These are phyloP conservation scores for Wallacemonas sp. DNA, from an alignment of 208 protist species.

Conservation along the genomic window DNA sequence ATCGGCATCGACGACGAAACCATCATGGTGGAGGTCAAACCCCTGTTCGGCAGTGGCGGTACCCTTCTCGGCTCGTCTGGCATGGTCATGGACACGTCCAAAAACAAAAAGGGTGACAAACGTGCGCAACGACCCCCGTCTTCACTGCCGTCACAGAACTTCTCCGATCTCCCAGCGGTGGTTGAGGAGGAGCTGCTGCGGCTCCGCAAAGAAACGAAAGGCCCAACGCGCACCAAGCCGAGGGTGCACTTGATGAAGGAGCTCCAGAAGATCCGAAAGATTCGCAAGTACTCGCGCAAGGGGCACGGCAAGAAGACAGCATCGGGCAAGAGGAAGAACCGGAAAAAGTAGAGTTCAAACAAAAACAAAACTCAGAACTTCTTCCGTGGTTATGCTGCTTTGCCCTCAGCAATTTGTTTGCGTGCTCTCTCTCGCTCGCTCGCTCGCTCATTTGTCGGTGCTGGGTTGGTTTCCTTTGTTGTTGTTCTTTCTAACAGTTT, in stretches of 20 bases:
- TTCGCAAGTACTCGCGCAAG: conserved; percentile 84
- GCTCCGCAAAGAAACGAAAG: conserved; percentile 73
- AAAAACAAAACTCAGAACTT: neutral
- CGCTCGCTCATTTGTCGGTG: neutral
- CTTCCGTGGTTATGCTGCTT: neutral
- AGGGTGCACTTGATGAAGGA: conserved; percentile 80
- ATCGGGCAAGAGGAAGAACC: conserved; percentile 84
- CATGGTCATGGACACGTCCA: neutral
- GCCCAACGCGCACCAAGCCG: conserved; percentile 67
- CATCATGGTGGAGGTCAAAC: conserved; percentile 79
- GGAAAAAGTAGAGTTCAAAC: conserved; percentile 56
- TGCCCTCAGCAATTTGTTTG: neutral
- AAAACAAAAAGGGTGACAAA: neutral
- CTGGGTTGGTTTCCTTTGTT: neutral
- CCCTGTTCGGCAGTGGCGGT: conserved; percentile 43
- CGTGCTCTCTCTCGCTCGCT: neutral
- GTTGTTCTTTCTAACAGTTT: neutral
- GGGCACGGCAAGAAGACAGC: conserved; percentile 88
- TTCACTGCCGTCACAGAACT: conserved; percentile 60
- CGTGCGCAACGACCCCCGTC: neutral
- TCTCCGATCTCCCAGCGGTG: conserved; percentile 72
- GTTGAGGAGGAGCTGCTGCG: conserved; percentile 79
- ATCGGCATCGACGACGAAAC: conserved; percentile 41
- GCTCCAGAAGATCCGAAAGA: conserved; percentile 88
- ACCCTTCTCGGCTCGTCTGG: neutral